A percentile compares a stretch with the other conserved stretches of the same genome.
Evolutionary conservation across 148 eudicot genomes (phyloP).

Genomic region (Simmondsia chinensis): DNA sequence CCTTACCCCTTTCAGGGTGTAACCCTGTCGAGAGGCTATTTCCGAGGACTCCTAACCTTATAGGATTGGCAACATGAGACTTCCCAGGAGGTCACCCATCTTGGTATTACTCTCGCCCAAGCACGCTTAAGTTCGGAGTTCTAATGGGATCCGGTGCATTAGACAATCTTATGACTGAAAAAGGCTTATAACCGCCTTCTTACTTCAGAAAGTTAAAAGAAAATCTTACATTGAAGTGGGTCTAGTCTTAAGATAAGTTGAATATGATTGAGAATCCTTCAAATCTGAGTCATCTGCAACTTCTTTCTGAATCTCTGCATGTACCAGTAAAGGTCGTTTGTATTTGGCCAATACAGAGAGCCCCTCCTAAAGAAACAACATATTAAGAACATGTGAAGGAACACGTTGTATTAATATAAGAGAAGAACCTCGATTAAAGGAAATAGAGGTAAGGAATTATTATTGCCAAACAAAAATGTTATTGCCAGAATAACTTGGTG

Average conservation of each 20-base stretch:
- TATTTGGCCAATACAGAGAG: constrained; percentile 68
- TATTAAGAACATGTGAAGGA: too few relatives aligned
- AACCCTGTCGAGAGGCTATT: too few relatives aligned
- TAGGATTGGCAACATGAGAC: too few relatives aligned
- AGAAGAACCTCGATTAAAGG: background rate
- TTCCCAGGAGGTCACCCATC: too few relatives aligned
- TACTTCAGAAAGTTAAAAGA: background rate
- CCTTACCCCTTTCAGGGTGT: too few relatives aligned
- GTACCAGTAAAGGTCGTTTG: constrained; percentile 87
- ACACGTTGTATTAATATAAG: background rate
- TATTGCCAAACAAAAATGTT: too few relatives aligned
- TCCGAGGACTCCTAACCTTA: too few relatives aligned
- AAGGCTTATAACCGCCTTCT: background rate
- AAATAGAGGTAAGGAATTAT: background rate
- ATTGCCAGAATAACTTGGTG: too few relatives aligned
- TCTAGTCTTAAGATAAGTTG: constrained; percentile 76
- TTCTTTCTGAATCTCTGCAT: constrained; percentile 68
- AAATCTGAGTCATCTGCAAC: constrained; percentile 18
- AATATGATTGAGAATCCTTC: constrained; percentile 51
- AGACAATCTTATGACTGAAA: too few relatives aligned
- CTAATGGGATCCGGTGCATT: too few relatives aligned
- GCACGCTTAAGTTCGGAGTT: too few relatives aligned
- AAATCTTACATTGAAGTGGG: constrained; percentile 73
- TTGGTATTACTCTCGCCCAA: too few relatives aligned
- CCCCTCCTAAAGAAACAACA: constrained; percentile 52